These are phyloP conservation scores for Populus ilicifolia DNA, from an alignment of 345 rosid species.

Conservation along the genomic window DNA sequence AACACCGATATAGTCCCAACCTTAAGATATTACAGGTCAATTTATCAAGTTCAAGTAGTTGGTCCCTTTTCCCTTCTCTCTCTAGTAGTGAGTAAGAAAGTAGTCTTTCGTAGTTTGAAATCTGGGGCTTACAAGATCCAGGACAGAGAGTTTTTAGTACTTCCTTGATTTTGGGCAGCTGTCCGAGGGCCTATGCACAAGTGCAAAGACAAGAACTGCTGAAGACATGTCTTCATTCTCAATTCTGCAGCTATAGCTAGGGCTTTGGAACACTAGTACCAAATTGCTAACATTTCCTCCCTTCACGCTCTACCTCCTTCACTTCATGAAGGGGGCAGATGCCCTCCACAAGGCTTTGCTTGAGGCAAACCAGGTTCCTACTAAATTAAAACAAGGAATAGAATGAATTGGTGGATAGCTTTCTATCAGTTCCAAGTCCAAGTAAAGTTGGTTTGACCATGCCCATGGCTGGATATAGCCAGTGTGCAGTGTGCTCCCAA, in stretches of 20 bases:
- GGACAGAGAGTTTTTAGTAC: background rate
- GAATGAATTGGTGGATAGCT: no score
- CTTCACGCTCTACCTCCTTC: background rate
- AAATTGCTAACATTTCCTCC: background rate
- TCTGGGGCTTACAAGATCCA: background rate
- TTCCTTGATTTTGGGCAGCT: background rate
- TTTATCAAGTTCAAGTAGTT: background rate
- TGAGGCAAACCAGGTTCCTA: background rate
- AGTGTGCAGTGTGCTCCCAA: no score
- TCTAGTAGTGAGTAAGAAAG: background rate
- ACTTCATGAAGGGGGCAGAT: background rate
- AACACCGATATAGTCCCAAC: no score
- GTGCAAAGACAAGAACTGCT: background rate
- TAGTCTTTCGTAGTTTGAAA: background rate
- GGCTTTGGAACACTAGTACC: background rate
- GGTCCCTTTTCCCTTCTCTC: background rate
- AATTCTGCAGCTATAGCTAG: background rate
- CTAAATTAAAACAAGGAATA: background rate
- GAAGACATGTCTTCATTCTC: background rate
- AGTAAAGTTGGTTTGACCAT: no score
- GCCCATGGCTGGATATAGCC: no score
- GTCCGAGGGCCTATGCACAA: background rate
- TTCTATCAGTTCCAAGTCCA: no score
- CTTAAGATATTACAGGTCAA: background rate
- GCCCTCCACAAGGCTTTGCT: background rate